Percentiles rank a stretch among this genome's conserved stretches.
Conservation (phyloP, 768 basidiomycete species). For the Auriculariales sp. region DNA sequence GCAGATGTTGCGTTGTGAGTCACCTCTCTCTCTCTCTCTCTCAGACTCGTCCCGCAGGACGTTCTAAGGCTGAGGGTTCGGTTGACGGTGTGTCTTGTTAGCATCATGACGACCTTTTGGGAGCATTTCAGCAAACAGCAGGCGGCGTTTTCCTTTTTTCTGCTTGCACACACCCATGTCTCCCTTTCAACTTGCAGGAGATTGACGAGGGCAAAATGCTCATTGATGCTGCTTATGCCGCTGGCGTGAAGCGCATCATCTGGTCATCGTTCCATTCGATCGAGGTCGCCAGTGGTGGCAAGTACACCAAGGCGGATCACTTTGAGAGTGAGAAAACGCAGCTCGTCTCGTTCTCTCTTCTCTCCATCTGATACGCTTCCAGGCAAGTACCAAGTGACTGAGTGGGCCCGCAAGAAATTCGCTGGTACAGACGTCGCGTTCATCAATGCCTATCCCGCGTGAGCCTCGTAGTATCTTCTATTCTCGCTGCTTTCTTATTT, state of each 20-base stretch:
- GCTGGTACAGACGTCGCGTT: slow-evolving; percentile 11
- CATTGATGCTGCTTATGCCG: neutral
- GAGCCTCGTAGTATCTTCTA: too few relatives aligned
- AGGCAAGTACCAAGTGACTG: neutral
- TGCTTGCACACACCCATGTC: neutral
- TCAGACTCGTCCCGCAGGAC: neutral
- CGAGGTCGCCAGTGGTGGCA: neutral
- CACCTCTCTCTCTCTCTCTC: neutral
- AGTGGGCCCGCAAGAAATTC: neutral
- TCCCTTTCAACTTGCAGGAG: neutral
- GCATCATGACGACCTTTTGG: neutral
- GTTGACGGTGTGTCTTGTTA: neutral
- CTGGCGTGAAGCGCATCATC: neutral
- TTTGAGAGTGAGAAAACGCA: too few relatives aligned
- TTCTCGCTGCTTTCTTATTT: too few relatives aligned
- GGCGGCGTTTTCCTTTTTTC: neutral
- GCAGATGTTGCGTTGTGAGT: neutral
- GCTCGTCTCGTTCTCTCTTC: too few relatives aligned
- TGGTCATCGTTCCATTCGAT: neutral
- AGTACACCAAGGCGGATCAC: neutral
- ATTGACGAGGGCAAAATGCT: neutral
- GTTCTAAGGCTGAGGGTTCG: too few relatives aligned
- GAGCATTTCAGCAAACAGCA: neutral
- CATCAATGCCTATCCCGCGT: slow-evolving; percentile 9
- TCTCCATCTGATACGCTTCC: too few relatives aligned